Percentiles rank a stretch among this genome's conserved stretches.
Evolutionary conservation across 2,329 filamentous ascomycete species (phyloP).

Genomic region (Fusarium bulbicola): DNA sequence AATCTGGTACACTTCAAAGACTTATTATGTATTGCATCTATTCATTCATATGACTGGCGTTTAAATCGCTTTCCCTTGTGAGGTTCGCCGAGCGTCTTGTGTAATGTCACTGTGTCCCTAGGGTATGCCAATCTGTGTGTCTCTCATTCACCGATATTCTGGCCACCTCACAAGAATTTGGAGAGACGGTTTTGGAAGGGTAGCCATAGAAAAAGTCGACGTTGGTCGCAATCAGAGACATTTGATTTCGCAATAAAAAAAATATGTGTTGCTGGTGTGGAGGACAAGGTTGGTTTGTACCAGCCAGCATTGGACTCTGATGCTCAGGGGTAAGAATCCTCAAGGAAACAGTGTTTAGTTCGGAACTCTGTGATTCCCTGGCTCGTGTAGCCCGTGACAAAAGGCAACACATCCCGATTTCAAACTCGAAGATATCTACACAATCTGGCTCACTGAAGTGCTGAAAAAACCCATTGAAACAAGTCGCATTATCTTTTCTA

Average conservation of each 20-base stretch:
- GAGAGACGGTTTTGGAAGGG: neutral
- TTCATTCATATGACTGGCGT: neutral
- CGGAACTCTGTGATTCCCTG: neutral
- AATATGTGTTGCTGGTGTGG: neutral
- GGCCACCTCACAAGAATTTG: neutral
- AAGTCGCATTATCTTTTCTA: constrained; percentile 26
- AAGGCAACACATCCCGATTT: neutral
- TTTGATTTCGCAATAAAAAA: neutral
- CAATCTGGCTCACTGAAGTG: neutral
- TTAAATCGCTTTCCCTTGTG: neutral
- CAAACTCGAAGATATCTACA: neutral
- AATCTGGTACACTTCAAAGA: neutral
- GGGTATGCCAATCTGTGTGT: neutral
- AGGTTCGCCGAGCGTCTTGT: neutral
- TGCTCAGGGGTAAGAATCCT: neutral
- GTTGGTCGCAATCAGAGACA: neutral
- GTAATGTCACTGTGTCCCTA: neutral
- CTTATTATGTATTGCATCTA: neutral
- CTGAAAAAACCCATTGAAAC: neutral
- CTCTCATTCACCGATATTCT: neutral
- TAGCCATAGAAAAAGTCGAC: neutral
- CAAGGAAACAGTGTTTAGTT: neutral
- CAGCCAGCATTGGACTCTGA: neutral
- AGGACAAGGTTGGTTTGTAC: neutral
- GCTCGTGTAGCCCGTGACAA: neutral